Evolutionary conservation across 2,329 filamentous ascomycete species (phyloP).

Genomic region (Tolypocladium nubicola): DNA sequence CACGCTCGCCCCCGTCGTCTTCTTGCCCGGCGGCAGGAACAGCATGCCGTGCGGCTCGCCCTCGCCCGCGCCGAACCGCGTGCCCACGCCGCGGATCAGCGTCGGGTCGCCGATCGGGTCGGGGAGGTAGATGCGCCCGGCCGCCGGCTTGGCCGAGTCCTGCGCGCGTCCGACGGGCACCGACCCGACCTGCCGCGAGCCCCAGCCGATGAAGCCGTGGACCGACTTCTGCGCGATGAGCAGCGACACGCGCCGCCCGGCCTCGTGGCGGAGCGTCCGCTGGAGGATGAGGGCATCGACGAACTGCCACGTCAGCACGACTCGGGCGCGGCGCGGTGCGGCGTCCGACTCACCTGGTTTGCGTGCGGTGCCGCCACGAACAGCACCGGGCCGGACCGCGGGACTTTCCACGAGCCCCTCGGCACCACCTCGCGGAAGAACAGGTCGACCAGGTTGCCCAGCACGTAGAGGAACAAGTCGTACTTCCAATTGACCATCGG

Average conservation of each 20-base stretch:
- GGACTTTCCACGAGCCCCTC: conserved; percentile 89
- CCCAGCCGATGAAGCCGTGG: conserved; percentile 81
- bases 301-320: conserved; percentile 47
- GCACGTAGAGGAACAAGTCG: conserved; percentile 66
- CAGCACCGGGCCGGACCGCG: conserved; percentile 76
- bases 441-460: conserved; percentile 79
- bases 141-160: conserved; percentile 71
- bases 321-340: too few relatives aligned
- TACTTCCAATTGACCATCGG: conserved; percentile 67
- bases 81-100: conserved; percentile 67
- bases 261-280: conserved; percentile 78
- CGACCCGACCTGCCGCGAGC: conserved; percentile 74
- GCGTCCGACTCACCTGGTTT: conserved; percentile 58
- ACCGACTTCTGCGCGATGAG: conserved; percentile 95
- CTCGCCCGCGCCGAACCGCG: conserved; percentile 64
- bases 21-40: conserved; percentile 76
- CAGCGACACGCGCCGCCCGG: conserved; percentile 79
- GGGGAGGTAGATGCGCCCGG: conserved; percentile 77
- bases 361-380: conserved; percentile 96
- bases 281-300: conserved; percentile 92
- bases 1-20: conserved; percentile 62
- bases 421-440: conserved; percentile 98
- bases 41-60: conserved; percentile 73
- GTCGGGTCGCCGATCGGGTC: conserved; percentile 79
- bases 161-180: conserved; percentile 90